Conservation (phyloP, 345 rosid species). For the Cardiospermum halicacabum region DNA sequence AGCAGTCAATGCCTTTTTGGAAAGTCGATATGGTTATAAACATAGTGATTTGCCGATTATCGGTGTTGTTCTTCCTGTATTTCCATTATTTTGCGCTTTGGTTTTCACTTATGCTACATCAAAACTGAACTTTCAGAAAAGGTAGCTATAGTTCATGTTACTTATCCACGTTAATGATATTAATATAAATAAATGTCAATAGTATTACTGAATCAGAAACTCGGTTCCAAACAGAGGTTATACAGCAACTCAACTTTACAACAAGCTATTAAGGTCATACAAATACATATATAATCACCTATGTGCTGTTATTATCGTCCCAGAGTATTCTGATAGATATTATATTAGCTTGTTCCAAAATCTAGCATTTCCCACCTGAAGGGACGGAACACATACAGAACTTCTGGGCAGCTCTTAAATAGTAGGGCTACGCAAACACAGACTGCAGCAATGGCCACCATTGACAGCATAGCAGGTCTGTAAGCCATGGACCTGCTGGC, state of each 20-base stretch:
- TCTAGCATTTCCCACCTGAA: conserved; percentile 97
- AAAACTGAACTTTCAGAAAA: conserved; percentile 39
- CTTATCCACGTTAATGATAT: too few relatives aligned
- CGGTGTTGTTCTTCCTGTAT: conserved; percentile 22
- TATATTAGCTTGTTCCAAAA: conserved; percentile 70
- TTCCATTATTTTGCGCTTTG: conserved; percentile 28
- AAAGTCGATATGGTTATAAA: conserved; percentile 26
- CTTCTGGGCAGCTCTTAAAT: conserved; percentile 96
- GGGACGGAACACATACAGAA: conserved; percentile 78
- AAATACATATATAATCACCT: conserved; percentile 28
- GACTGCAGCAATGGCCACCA: conserved; percentile 96
- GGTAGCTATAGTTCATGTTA: too few relatives aligned
- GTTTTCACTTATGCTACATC: conserved; percentile 27
- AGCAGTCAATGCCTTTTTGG: conserved; percentile 24
- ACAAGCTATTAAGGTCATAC: conserved; percentile 29
- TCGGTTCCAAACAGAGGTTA: conserved; percentile 26
- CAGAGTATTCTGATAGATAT: conserved; percentile 17
- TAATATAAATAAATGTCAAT: conserved; percentile 19
- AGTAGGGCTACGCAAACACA: conserved; percentile 96
- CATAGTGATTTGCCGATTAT: conserved; percentile 22
- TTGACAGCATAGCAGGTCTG: conserved; percentile 95
- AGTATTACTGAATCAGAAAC: conserved; percentile 22
- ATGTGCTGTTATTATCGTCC: conserved; percentile 2
- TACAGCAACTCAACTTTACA: conserved; percentile 33
- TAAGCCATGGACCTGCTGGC: conserved; percentile 55